phyloP scores from a whole-genome alignment of 2,329 filamentous ascomycete species.

The Macrophomina tecta region DNA sequence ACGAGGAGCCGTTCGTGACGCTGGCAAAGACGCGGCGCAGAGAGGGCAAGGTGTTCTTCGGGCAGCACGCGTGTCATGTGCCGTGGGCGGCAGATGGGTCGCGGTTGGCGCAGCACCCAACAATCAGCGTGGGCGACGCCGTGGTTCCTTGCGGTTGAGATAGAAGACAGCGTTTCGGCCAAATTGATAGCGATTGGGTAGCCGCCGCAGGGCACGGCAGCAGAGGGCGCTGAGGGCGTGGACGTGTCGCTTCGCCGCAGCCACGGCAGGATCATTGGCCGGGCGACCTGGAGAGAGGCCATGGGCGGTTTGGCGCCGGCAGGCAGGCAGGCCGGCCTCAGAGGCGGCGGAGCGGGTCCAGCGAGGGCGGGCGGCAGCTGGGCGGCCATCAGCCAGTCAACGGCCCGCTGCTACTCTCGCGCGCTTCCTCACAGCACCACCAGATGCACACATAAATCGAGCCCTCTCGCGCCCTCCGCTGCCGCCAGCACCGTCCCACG shows the following conservation, averaged over 20 bases:
- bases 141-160: conserved; percentile 29
- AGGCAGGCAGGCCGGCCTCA: neutral
- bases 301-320: conserved; percentile 1
- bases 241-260: conserved; percentile 19
- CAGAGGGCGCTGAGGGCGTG: neutral
- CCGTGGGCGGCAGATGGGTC: conserved; percentile 35
- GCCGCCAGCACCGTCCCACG: neutral
- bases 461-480: neutral
- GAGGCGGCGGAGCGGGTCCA: neutral
- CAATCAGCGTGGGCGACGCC: conserved; percentile 46
- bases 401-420: neutral
- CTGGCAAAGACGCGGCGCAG: conserved; percentile 84
- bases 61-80: conserved; percentile 69
- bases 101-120: conserved; percentile 41
- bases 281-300: neutral
- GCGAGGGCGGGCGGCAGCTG: neutral
- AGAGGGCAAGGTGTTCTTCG: conserved; percentile 87
- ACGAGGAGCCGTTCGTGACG: conserved; percentile 86
- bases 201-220: conserved; percentile 6
- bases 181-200: conserved; percentile 19
- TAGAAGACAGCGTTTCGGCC: conserved; percentile 1
- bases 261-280: conserved; percentile 21
- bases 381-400: neutral
- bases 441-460: neutral
- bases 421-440: conserved; percentile 6